Base-by-base conservation (phyloP, 1,284 basidiomycete genomes). In the Irpex rosettiformis region DNA sequence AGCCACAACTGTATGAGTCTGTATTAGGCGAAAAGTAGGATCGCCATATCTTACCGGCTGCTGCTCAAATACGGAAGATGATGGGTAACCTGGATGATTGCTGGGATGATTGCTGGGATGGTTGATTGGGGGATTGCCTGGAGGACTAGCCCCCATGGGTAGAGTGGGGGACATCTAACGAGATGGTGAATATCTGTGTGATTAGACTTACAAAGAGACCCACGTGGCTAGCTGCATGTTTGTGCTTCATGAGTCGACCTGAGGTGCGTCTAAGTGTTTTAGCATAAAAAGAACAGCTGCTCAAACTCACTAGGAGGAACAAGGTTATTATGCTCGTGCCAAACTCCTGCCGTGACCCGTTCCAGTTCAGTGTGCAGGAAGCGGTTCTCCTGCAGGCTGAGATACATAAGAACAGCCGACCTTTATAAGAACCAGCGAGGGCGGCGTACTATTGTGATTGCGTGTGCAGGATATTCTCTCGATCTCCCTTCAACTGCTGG, bases 401-500 rank as follows among this genome's bases (percentile, higher is more conserved):
- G 43, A 22, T 7, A 8, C 21, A 22, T 45, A 10, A 25, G 21
- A 27, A 22, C n/a, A 51, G 33, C 33, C 33, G 10, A 51, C 18
- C 48, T 22, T 28, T 18, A 27, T 27, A 25, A 45, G 10, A 22
- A 22, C 29, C n/a, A n/a, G n/a, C n/a, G n/a, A n/a, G n/a, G n/a
- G n/a, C n/a, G n/a, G 18, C 30, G 24, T 42, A 40, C 30, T 33
- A 42, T 24, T 55, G 37, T 8, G 16, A 7, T 24, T 43, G 33
- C 33, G 24, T 13, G 11, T 25, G 30, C 16, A 55, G 33, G 8
- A 43, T 33, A 21, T 28, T 18, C n/a, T 58, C 51, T 6, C 57
- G 51, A 18, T 58, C 57, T 5, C 6, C 6, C 16, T 22, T 22
- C 13, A 65, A 25, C 49, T 43, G 43, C 52, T 61, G 58, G n/a